Percentiles rank a stretch among this genome's conserved stretches.
phyloP scores from a whole-genome alignment of 2,329 filamentous ascomycete species.

The Diaporthe sp. region DNA sequence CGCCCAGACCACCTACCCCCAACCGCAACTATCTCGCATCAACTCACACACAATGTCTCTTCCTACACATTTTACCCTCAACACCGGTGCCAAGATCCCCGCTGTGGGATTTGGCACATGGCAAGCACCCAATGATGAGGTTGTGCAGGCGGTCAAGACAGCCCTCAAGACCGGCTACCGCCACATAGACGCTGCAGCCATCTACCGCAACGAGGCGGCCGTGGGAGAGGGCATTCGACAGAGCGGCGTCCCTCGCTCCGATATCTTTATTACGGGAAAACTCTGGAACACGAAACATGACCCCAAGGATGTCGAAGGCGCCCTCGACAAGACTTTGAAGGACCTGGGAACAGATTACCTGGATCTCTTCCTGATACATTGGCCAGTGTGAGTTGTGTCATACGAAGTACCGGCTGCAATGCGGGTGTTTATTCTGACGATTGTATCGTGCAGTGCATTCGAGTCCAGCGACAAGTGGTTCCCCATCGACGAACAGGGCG shows the following conservation, averaged over 20 bases:
- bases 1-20: neutral
- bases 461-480: slow-evolving; percentile 65
- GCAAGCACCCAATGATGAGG: slow-evolving; percentile 56
- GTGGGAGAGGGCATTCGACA: slow-evolving; percentile 43
- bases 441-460: slow-evolving; percentile 53
- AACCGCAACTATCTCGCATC: neutral
- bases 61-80: slow-evolving; percentile 52
- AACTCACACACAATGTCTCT: neutral
- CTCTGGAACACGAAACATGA: slow-evolving; percentile 53
- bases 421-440: neutral
- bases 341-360: slow-evolving; percentile 51
- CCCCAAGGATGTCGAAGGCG: slow-evolving; percentile 46
- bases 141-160: slow-evolving; percentile 61
- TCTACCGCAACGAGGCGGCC: slow-evolving; percentile 43
- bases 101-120: slow-evolving; percentile 58
- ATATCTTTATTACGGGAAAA: slow-evolving; percentile 51
- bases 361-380: slow-evolving; percentile 53
- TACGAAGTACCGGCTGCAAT: no score
- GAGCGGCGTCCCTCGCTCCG: slow-evolving; percentile 46
- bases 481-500: slow-evolving; percentile 68
- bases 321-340: slow-evolving; percentile 49
- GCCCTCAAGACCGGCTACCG: slow-evolving; percentile 60
- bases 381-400: slow-evolving; percentile 47
- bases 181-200: slow-evolving; percentile 51
- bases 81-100: slow-evolving; percentile 57